Evolutionary conservation across 2,329 filamentous ascomycete genomes (phyloP), one percentile per base, ranked within the genome.

Genomic region (Nemania sp.): DNA sequence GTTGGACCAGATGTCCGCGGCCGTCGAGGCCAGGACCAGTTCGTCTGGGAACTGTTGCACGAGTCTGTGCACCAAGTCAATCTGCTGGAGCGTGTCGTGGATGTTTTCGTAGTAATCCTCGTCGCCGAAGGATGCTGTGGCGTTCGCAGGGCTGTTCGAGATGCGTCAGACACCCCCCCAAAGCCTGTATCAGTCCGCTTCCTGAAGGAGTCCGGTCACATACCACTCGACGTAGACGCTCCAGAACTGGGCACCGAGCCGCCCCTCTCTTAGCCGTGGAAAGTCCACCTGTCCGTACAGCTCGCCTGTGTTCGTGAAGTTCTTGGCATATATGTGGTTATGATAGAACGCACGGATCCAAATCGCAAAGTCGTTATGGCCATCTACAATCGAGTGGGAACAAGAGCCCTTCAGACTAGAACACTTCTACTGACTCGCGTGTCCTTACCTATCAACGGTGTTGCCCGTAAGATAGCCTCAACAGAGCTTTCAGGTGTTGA

Each of bases 51-150:
- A 45, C 41, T 13, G 4, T 45, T 45, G 27, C 73, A 59, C 5
- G 72, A 69, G 13, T 77, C 71, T 47, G 18, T 71, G 69, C 5
- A 75, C 73, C 11, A 80, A 73, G 43, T 80, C 79, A n/a, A 80
- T 79, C 66, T 80, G 79, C 55, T 80, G 76, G 7, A 77, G 65
- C 0, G 72, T 74, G 35, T 74, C 71, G 41, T 70, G 68, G 5
- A 73, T 70, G 24, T 57, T 58, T 70, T 60, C 57, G 20, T 60
- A 52, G 43, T 60, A 60, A 64, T 68, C 63, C 68, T 51, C 35
- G 13, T n/a, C 24, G 63, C 68, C 68, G 60, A 62, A 57, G 55
- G 38, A 27, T 20, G 18, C 41, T n/a, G 41, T n/a, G 41, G 41
- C 5, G 41, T 13, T 45, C 15, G 41, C 41, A 45, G 41, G 41